Evolutionary conservation across 2,329 filamentous ascomycete species (phyloP), one percentile per base, ranked within the genome.

Genomic region (Sarocladium brachiariae): DNA sequence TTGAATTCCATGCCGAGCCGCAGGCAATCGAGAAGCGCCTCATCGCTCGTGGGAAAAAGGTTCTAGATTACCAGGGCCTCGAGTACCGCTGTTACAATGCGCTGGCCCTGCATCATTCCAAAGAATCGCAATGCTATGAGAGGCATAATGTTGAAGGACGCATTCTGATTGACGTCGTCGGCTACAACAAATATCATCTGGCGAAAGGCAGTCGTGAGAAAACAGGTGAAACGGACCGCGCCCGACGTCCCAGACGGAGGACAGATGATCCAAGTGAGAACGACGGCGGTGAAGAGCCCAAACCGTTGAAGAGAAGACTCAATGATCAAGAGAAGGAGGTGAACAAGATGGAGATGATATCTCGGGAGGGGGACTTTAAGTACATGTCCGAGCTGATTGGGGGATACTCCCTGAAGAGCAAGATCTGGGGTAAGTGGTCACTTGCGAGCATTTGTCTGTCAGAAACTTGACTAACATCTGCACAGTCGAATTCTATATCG

Each of bases 331-430:
- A 66, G 10, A 65, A 71, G 52, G 51, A 58, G 25, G 61, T 59
- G 51, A 75, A 74, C 58, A 70, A 64, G 53, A 53, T 61, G 1
- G 58, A 63, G 19, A 70, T 76, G 64, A 58, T 75, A 1, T 56
- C 56, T 11, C 58, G 59, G 19, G 61, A 66, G 21, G 60, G 69
- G 0, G 63, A 72, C 13, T 74, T 66, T 49, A 65, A 75, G 52
- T 65, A 65, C 0, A 71, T 68, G 4, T 47, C 43, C 11, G 43
- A 47, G 43, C 51, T 70, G 34, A 58, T 74, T 31, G 60, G 69
- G 6, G 74, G 72, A 0, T 77, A 70, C 50, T 67, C 72, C 0
- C 59, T 75, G 48, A 73, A 73, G 59, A 73, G 70, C 52, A 73
- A 73, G 59, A 48, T 65, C 4, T 75, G 72, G 73, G 54, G 69